Conservation (phyloP, 139 green algal genomes). For the Gonium pectorale region DNA sequence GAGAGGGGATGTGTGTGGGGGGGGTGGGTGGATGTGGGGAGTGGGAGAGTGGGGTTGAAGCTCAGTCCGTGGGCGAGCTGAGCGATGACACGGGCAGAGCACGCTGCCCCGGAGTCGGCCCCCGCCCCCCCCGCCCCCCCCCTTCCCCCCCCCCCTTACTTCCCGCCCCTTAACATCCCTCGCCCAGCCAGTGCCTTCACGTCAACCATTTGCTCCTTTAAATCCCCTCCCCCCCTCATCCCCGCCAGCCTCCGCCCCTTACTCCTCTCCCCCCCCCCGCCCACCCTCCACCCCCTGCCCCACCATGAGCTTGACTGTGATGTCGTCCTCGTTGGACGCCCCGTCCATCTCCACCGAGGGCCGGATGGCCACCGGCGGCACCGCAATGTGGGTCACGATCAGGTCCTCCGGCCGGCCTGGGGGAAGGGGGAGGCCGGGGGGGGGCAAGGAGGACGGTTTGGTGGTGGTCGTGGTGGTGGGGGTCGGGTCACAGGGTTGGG, state of each 20-base stretch:
- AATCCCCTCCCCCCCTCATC: not conserved
- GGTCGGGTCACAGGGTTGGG: too few species aligned
- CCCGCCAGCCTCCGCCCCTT: not conserved
- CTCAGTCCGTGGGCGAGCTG: too few species aligned
- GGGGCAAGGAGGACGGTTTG: not conserved
- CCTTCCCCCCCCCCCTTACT: too few species aligned
- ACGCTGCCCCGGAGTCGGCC: too few species aligned
- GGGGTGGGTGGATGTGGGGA: not conserved
- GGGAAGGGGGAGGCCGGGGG: not conserved
- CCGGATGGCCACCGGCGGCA: slow-evolving; percentile 96
- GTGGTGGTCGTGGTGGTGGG: too few species aligned
- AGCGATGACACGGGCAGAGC: not conserved
- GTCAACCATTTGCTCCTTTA: too few species aligned
- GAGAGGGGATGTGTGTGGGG: not conserved
- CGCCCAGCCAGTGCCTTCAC: too few species aligned
- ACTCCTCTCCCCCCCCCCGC: not conserved
- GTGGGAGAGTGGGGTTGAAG: not conserved
- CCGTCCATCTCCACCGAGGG: slow-evolving; percentile 98
- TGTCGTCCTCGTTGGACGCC: slow-evolving; percentile 98
- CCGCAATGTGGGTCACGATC: slow-evolving; percentile 87
- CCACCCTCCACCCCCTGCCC: not conserved
- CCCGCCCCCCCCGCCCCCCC: too few species aligned
- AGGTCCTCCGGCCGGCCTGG: slow-evolving; percentile 86
- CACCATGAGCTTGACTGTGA: slow-evolving; percentile 97
- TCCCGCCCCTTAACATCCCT: too few species aligned